These are phyloP conservation scores for Ascochyta clinopodiicola DNA, from an alignment of 2,329 filamentous ascomycete species.

Conservation along the genomic window DNA sequence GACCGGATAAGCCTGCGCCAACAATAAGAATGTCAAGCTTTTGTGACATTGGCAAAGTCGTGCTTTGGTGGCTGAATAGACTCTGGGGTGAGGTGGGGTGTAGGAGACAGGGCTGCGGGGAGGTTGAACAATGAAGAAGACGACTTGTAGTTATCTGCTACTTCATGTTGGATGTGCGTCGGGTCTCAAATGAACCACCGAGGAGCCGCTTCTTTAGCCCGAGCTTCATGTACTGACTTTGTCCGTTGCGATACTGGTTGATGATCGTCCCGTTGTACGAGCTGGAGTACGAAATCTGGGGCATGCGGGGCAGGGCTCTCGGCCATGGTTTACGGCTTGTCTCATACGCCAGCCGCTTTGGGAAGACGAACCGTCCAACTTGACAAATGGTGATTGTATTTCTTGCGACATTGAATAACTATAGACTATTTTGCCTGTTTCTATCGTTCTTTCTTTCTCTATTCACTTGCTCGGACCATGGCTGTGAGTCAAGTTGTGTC, in stretches of 20 bases:
- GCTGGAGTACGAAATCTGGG: constrained; percentile 8
- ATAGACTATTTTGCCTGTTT: neutral
- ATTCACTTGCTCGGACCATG: constrained; percentile 5
- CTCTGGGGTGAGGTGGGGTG: neutral
- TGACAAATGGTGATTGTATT: neutral
- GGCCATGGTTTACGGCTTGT: constrained; percentile 5
- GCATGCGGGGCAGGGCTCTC: constrained; percentile 12
- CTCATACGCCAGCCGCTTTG: neutral
- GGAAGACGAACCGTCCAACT: neutral
- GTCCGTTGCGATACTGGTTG: neutral
- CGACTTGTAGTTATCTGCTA: constrained; percentile 1
- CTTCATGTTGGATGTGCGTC: constrained; percentile 2
- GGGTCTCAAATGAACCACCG: constrained; percentile 21
- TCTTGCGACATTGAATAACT: neutral
- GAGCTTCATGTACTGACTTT: neutral
- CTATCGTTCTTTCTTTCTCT: neutral
- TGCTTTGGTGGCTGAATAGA: neutral
- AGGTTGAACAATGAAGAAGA: neutral
- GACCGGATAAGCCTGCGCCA: constrained; percentile 52
- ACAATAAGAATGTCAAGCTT: constrained; percentile 37
- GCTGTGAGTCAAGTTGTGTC: constrained; percentile 27
- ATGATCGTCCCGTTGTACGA: constrained; percentile 12
- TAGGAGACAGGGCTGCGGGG: neutral
- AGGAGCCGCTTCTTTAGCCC: constrained; percentile 3
- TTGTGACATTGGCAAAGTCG: constrained; percentile 12